A percentile compares a stretch with the other conserved stretches of the same genome.
Conservation (phyloP, 108 stramenopile genomes). For the Chaetoceros tenuissimus region DNA sequence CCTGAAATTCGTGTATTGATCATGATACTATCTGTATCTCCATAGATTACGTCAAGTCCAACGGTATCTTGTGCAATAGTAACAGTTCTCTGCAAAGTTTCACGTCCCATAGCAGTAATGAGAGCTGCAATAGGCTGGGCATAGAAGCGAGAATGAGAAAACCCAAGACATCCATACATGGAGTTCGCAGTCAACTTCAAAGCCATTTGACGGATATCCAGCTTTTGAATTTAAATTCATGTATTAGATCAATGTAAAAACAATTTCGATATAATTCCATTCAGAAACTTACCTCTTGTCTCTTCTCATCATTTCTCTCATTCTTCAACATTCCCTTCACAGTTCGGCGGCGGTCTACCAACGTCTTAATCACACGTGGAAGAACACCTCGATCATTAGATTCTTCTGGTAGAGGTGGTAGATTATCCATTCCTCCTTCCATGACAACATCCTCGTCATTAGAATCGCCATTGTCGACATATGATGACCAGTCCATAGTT, state of each 20-base stretch:
- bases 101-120: constrained; percentile 96
- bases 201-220: constrained; percentile 97
- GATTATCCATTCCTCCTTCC: constrained; percentile 30
- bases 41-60: constrained; percentile 98
- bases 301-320: constrained; percentile 61
- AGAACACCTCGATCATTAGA: constrained; percentile 82
- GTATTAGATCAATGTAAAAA: not conserved
- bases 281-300: constrained; percentile 58
- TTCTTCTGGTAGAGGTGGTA: constrained; percentile 90
- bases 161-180: constrained; percentile 99
- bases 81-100: constrained; percentile 94
- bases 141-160: constrained; percentile 92
- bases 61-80: constrained; percentile 88
- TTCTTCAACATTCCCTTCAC: constrained; percentile 91
- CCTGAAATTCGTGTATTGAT: constrained; percentile 90
- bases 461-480: constrained; percentile 10
- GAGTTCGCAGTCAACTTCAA: constrained; percentile 99
- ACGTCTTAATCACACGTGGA: constrained; percentile 90
- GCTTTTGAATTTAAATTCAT: constrained; percentile 24
- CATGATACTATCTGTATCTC: constrained; percentile 99
- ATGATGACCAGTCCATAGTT: constrained; percentile 88
- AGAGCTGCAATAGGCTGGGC: constrained; percentile 98
- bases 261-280: not conserved
- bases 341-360: constrained; percentile 89
- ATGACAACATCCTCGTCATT: constrained; percentile 18